Evolutionary conservation across 163 green algal genomes (phyloP).

Genomic region (Prototheca cutis): DNA sequence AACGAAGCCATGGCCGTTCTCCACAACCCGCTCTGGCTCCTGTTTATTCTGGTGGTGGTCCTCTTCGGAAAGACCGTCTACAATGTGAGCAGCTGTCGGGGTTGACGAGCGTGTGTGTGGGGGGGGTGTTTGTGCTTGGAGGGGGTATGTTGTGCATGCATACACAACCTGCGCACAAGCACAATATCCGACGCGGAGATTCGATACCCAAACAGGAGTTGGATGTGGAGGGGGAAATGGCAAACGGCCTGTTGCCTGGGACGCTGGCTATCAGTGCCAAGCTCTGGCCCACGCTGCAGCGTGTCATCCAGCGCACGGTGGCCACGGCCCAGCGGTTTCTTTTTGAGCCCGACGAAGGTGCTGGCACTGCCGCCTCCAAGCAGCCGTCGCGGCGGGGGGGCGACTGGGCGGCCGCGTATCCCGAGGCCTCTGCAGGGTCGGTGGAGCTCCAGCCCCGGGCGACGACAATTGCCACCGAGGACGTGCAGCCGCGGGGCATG

Average conservation of each 20-base stretch:
- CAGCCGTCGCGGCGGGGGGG: not conserved
- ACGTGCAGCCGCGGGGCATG: too few relatives aligned
- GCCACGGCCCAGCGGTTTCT: not conserved
- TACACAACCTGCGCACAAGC: too few relatives aligned
- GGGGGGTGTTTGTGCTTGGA: not conserved
- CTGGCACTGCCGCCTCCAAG: too few relatives aligned
- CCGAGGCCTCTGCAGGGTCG: too few relatives aligned
- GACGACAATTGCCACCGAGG: not conserved
- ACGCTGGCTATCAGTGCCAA: conserved; percentile 49
- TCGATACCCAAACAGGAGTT: conserved; percentile 71
- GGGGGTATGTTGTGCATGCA: too few relatives aligned
- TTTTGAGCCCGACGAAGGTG: not conserved
- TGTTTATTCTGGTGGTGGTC: conserved; percentile 44
- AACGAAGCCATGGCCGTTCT: conserved; percentile 86
- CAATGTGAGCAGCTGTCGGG: not conserved
- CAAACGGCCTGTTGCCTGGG: conserved; percentile 58
- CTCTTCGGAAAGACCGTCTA: conserved; percentile 52
- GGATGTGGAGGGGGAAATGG: conserved; percentile 78
- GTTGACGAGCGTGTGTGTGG: not conserved
- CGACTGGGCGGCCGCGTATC: not conserved
- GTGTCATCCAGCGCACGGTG: conserved; percentile 21
- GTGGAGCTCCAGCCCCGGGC: not conserved
- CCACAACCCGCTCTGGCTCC: conserved; percentile 64
- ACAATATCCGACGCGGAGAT: too few relatives aligned
- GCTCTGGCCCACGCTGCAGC: conserved; percentile 44